Evolutionary conservation across 805 yeast genomes (phyloP).

Genomic region (Naumovozyma castellii): DNA sequence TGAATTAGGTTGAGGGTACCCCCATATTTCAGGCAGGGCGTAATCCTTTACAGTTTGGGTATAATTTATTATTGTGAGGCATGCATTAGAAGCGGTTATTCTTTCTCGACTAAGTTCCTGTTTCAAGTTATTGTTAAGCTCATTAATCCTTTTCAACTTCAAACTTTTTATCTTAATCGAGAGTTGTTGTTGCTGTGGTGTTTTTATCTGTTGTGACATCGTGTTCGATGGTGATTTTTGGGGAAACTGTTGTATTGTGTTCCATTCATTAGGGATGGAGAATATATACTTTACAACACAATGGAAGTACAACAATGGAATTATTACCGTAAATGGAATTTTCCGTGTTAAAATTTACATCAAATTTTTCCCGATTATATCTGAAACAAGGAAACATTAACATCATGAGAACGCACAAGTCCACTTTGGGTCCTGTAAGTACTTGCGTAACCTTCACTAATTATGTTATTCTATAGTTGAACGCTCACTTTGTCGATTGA

Average conservation of each 20-base stretch:
- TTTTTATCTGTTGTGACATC: neutral
- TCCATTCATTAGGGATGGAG: too few relatives aligned
- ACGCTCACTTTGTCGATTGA: too few relatives aligned
- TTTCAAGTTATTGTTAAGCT: constrained; percentile 45
- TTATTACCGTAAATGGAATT: neutral
- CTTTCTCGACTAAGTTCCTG: constrained; percentile 46
- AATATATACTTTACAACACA: too few relatives aligned
- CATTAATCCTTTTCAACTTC: constrained; percentile 52
- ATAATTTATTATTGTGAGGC: constrained; percentile 36
- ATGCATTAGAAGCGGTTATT: constrained; percentile 56
- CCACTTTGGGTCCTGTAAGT: too few relatives aligned
- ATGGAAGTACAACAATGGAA: too few relatives aligned
- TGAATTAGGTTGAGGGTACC: constrained; percentile 30
- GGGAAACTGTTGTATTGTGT: too few relatives aligned
- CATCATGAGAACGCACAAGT: neutral
- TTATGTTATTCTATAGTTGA: too few relatives aligned
- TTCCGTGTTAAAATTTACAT: neutral
- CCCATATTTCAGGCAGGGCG: constrained; percentile 34
- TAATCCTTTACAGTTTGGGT: constrained; percentile 31
- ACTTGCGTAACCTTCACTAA: too few relatives aligned
- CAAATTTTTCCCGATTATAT: neutral
- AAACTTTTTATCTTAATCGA: constrained; percentile 40
- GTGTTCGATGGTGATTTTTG: neutral
- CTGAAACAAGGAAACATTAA: neutral
- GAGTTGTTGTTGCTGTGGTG: constrained; percentile 14